Evolutionary conservation across 2,329 filamentous ascomycete genomes (phyloP).

Genomic region (Penicillium occitanis): DNA sequence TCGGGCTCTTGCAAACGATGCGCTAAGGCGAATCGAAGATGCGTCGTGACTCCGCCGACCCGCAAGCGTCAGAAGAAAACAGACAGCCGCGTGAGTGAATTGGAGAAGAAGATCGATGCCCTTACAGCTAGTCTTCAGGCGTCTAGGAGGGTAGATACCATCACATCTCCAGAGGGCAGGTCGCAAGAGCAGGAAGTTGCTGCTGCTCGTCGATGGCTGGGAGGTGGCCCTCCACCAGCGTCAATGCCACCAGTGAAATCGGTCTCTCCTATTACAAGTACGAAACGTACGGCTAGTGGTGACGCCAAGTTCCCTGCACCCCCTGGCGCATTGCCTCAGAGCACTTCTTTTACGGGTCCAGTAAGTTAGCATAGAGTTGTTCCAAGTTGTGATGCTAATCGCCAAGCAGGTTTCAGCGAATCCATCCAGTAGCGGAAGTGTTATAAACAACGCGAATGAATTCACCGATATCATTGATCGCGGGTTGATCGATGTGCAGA

Average conservation of each 20-base stretch:
- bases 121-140: conserved; percentile 77
- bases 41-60: conserved; percentile 71
- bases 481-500: conserved; percentile 52
- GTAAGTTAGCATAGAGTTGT: background rate
- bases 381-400: background rate
- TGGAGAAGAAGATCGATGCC: conserved; percentile 90
- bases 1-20: conserved; percentile 72
- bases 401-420: background rate
- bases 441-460: conserved; percentile 27
- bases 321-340: conserved; percentile 11
- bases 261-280: conserved; percentile 25
- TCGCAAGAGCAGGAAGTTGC: conserved; percentile 42
- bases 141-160: conserved; percentile 31
- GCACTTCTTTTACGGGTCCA: conserved; percentile 6
- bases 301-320: conserved; percentile 27
- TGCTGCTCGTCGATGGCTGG: conserved; percentile 36
- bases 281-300: conserved; percentile 35
- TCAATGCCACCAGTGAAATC: background rate
- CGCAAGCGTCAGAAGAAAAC: conserved; percentile 89
- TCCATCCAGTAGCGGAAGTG: background rate
- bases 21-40: conserved; percentile 73
- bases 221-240: conserved; percentile 21
- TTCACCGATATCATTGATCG: conserved; percentile 51
- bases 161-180: conserved; percentile 16
- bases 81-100: conserved; percentile 81